phyloP scores from a whole-genome alignment of 768 basidiomycete species.

The Rossbeevera mucosa region DNA sequence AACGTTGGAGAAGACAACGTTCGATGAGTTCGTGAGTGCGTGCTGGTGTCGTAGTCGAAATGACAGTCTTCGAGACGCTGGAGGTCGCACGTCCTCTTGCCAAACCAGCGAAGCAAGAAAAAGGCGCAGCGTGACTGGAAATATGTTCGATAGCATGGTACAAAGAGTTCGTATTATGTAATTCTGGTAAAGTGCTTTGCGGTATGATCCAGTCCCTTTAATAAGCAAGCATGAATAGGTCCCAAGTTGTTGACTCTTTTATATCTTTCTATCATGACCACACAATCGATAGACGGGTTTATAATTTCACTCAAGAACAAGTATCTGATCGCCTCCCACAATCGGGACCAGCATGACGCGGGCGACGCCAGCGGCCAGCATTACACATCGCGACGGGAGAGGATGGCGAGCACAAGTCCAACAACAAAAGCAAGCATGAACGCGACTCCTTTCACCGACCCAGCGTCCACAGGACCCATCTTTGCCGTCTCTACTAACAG shows the following conservation, averaged over 20 bases:
- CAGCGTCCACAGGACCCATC: conserved; percentile 43
- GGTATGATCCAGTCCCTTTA: no score
- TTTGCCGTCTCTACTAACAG: conserved; percentile 50
- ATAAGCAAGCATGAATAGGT: not conserved
- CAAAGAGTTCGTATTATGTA: no score
- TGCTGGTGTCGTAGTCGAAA: conserved; percentile 69
- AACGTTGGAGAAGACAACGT: conserved; percentile 56
- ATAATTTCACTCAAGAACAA: no score
- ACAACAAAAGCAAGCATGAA: conserved; percentile 21
- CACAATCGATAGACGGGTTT: not conserved
- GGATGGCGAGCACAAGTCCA: conserved; percentile 21
- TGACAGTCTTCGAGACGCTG: conserved; percentile 34
- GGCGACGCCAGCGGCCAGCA: not conserved
- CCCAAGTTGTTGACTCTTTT: no score
- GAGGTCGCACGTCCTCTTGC: conserved; percentile 27
- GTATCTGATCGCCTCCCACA: not conserved
- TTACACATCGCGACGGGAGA: conserved; percentile 13
- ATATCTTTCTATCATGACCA: not conserved
- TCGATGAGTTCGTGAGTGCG: conserved; percentile 48
- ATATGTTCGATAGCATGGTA: conserved; percentile 19
- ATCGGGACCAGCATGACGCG: not conserved
- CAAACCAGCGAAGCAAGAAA: conserved; percentile 42
- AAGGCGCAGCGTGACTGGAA: conserved; percentile 41
- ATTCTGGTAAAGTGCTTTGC: no score
- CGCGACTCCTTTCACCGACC: conserved; percentile 15